Conservation (phyloP, 495 filamentous ascomycete genomes). For the Penicillium flavigenum region DNA sequence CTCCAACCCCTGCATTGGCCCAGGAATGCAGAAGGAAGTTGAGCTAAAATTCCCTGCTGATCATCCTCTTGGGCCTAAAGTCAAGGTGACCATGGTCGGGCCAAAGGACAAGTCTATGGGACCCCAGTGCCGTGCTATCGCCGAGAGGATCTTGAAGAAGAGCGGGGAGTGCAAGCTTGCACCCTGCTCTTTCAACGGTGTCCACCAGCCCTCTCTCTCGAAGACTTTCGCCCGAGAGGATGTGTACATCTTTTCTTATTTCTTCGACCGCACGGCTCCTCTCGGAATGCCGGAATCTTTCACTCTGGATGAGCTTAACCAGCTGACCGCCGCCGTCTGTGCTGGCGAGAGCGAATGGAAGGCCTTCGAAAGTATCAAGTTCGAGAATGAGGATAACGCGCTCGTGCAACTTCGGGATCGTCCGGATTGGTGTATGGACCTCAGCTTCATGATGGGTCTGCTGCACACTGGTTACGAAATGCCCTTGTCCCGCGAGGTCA, state of each 20-base stretch:
- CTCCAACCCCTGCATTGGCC: conserved; percentile 83
- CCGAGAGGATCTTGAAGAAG: conserved; percentile 89
- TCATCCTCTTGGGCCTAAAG: conserved; percentile 58
- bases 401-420: conserved; percentile 68
- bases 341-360: conserved; percentile 74
- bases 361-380: conserved; percentile 67
- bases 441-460: conserved; percentile 92
- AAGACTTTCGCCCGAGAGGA: conserved; percentile 93
- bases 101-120: conserved; percentile 64
- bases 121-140: conserved; percentile 84
- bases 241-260: conserved; percentile 95
- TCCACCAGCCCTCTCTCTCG: conserved; percentile 87
- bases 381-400: conserved; percentile 69
- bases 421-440: conserved; percentile 88
- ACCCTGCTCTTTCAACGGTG: conserved; percentile 95
- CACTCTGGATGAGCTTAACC: conserved; percentile 80
- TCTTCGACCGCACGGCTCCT: conserved; percentile 87
- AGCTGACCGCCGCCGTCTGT: conserved; percentile 82
- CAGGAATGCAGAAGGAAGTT: conserved; percentile 69
- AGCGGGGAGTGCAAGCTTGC: conserved; percentile 75
- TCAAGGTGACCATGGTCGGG: conserved; percentile 86
- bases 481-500: conserved; percentile 92
- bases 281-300: conserved; percentile 96
- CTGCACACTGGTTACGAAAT: conserved; percentile 97
- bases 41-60: conserved; percentile 61